A percentile compares a stretch with the other conserved stretches of the same genome.
phyloP scores from a whole-genome alignment of 176 grass and related monocot genomes.

The Secale cereale region DNA sequence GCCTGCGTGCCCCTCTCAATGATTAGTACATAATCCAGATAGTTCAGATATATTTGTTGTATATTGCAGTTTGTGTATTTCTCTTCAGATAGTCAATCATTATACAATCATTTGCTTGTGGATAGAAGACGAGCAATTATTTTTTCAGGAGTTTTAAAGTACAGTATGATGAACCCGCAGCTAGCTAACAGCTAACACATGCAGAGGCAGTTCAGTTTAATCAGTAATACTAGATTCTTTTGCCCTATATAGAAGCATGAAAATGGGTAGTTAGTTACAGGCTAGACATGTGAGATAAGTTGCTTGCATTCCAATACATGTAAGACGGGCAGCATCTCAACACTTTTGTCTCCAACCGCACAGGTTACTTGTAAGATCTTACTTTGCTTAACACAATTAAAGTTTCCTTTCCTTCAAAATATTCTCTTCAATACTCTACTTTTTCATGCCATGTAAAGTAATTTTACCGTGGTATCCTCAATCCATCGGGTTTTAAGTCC shows the following conservation, averaged over 20 bases:
- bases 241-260: conserved; percentile 19
- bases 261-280: conserved; percentile 33
- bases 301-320: conserved; percentile 53
- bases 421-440: neutral
- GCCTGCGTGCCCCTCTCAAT: neutral
- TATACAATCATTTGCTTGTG: conserved; percentile 29
- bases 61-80: conserved; percentile 7
- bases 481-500: too few species aligned
- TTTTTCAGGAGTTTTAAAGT: conserved; percentile 12
- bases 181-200: conserved; percentile 35
- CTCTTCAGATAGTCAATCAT: conserved; percentile 33
- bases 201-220: conserved; percentile 25
- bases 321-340: conserved; percentile 17
- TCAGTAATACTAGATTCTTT: conserved; percentile 17
- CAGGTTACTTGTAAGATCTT: neutral
- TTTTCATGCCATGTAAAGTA: neutral
- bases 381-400: conserved; percentile 19
- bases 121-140: conserved; percentile 1
- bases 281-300: conserved; percentile 29
- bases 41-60: conserved; percentile 30
- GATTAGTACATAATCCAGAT: conserved; percentile 36
- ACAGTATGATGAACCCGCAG: conserved; percentile 17
- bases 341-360: conserved; percentile 18
- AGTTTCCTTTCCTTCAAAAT: conserved; percentile 8
- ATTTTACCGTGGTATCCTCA: too few species aligned